A percentile compares a stretch with the other conserved stretches of the same genome.
Evolutionary conservation across 306 rosid genomes (phyloP).

Genomic region (Vigna hirtella): DNA sequence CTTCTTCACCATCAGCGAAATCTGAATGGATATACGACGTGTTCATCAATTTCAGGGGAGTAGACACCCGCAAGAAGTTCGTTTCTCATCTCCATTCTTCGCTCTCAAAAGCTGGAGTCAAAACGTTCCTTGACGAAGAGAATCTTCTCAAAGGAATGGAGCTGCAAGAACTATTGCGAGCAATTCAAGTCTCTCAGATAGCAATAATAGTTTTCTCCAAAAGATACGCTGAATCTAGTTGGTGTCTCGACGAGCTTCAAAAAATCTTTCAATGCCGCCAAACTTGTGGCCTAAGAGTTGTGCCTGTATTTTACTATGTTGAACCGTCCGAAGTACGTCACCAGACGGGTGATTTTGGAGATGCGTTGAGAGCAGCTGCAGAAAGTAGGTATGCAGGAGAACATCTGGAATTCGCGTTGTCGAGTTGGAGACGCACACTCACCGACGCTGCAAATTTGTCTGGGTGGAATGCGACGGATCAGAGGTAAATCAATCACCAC

Average conservation of each 20-base stretch:
- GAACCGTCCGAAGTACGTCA: not conserved
- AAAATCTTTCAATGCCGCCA: not conserved
- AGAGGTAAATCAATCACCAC: too few species aligned
- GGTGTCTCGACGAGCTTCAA: not conserved
- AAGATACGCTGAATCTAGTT: not conserved
- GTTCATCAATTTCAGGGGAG: constrained; percentile 31
- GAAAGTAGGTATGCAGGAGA: too few species aligned
- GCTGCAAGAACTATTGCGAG: not conserved
- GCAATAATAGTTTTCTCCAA: not conserved
- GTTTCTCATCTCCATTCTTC: not conserved
- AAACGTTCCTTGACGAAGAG: not conserved
- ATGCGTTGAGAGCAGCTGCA: not conserved
- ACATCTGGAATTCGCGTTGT: too few species aligned
- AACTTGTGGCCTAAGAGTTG: not conserved
- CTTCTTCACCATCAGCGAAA: too few species aligned
- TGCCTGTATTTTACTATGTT: not conserved
- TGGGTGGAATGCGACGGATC: too few species aligned
- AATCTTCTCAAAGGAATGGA: not conserved
- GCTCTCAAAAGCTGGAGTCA: constrained; percentile 12
- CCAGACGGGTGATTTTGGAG: not conserved
- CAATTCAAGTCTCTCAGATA: not conserved
- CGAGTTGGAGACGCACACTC: too few species aligned
- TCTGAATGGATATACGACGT: not conserved
- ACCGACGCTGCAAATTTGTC: too few species aligned
- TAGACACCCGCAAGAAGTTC: not conserved